Base-by-base conservation (phyloP, 148 eudicot species). In the Vaccinium vitisidaea region DNA sequence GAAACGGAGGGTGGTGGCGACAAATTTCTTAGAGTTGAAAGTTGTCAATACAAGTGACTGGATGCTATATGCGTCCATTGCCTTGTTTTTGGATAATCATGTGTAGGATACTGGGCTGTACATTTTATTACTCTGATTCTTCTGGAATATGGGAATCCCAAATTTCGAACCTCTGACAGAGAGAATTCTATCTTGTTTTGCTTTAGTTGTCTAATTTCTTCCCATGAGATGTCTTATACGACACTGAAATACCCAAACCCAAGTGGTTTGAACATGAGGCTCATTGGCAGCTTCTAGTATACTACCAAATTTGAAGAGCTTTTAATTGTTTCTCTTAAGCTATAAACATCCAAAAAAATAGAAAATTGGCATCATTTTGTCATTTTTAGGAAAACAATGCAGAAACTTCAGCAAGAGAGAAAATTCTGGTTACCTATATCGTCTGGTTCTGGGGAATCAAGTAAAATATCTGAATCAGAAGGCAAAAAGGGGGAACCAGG, bases 401-500 rank as follows among this genome's bases (percentile, higher is more conserved):
- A 83, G 25, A 65, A 21, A 81, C 82, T 69, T 27, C 49, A 23
- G 74, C 30, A 69, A 63, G 15, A 50, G 65, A 23, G 13, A 10
- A 21, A 61, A 83, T 56, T 76, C 21, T 58, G 46, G 79, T 84
- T 88, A 97, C 99, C 99, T 82, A 82, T 69, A 69, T 69, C 77
- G 9, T 82, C 77, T 18, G 32, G 77, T 27, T 82, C 61, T 50
- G 84, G 77, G 3, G 84, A 82, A 82, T 82, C 84, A 30, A 69
- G 84, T 50, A 82, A 70, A 69, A 82, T 87, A 90, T 94, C 99
- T 23, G 98, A 93, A 90, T 97, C 99, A 80, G 99, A 97, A 70
- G 91, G 96, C 83, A 97, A 86, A 87, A 95, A 97, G 18, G 99
- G 98, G 19, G 98, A 97, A 61, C 98, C 98, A 59, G 98, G 96